A percentile compares a stretch with the other conserved stretches of the same genome.
Evolutionary conservation across 768 basidiomycete genomes (phyloP).

Genomic region (Lactarius quietus): DNA sequence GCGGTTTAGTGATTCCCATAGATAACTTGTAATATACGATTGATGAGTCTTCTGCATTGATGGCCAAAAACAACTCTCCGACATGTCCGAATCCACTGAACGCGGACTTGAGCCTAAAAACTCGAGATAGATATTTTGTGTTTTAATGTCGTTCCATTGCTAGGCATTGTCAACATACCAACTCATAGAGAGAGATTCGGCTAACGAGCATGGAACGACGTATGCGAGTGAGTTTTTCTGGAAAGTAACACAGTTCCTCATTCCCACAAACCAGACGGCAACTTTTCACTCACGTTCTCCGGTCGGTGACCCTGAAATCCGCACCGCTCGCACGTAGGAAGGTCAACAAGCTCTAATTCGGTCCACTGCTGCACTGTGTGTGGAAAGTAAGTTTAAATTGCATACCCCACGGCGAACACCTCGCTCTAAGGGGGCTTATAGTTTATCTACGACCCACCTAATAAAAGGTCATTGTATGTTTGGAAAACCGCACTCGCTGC

Average conservation of each 20-base stretch:
- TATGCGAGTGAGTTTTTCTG: neutral
- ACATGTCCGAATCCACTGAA: conserved; percentile 5
- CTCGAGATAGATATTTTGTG: neutral
- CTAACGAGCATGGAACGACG: conserved; percentile 20
- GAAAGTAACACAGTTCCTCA: neutral
- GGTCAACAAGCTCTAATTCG: conserved; percentile 16
- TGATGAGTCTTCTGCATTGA: neutral
- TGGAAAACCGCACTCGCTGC: conserved; percentile 20
- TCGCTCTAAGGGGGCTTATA: neutral
- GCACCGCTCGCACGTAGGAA: conserved; percentile 16
- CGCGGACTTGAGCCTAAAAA: conserved; percentile 12
- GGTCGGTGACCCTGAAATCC: conserved; percentile 21
- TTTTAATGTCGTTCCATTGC: neutral
- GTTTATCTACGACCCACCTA: conserved; percentile 3
- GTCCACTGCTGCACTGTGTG: conserved; percentile 23
- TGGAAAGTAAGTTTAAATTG: neutral
- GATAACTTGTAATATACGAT: conserved; percentile 26
- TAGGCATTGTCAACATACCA: conserved; percentile 19
- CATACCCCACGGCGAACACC: neutral
- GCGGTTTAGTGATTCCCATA: neutral
- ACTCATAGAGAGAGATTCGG: conserved; percentile 16
- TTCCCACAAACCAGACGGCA: neutral
- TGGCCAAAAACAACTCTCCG: conserved; percentile 1
- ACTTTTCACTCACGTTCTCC: conserved; percentile 3
- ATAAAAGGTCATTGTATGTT: conserved; percentile 24